Conservation (phyloP, 2,329 filamentous ascomycete genomes). For the Fusarium palustre region DNA sequence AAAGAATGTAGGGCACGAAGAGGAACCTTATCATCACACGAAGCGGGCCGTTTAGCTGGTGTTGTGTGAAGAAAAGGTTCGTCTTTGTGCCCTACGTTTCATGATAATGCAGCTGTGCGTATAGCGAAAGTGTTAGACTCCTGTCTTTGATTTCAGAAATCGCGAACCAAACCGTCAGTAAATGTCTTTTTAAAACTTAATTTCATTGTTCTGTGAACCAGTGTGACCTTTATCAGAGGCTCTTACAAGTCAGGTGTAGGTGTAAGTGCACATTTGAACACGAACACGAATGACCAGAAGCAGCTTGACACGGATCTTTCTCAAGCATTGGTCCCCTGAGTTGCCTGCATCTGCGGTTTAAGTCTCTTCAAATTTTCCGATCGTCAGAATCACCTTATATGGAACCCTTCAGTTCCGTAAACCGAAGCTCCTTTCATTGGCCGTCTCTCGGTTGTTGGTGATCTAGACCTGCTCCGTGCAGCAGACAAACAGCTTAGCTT, state of each 20-base stretch:
- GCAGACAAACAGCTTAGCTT: constrained; percentile 22
- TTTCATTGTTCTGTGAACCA: background rate
- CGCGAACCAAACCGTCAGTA: background rate
- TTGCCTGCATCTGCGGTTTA: background rate
- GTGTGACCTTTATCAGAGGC: background rate
- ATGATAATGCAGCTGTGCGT: too few relatives aligned
- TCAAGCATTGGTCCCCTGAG: background rate
- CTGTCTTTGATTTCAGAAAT: too few relatives aligned
- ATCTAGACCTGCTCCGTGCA: constrained; percentile 13
- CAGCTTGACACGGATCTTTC: background rate
- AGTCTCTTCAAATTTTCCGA: background rate
- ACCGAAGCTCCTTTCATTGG: constrained; percentile 16
- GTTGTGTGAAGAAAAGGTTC: too few relatives aligned
- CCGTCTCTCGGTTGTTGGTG: background rate
- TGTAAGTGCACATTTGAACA: background rate
- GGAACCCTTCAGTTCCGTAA: constrained; percentile 18
- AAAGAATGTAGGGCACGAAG: too few relatives aligned
- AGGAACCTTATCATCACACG: too few relatives aligned
- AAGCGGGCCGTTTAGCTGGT: too few relatives aligned
- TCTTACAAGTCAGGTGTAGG: background rate
- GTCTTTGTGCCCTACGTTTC: too few relatives aligned
- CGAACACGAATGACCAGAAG: constrained; percentile 9
- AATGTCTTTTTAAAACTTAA: background rate
- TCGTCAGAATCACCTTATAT: constrained; percentile 15
- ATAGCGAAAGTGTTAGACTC: too few relatives aligned